phyloP scores from a whole-genome alignment of 163 green algal genomes.

The Scenedesmus sp. region DNA sequence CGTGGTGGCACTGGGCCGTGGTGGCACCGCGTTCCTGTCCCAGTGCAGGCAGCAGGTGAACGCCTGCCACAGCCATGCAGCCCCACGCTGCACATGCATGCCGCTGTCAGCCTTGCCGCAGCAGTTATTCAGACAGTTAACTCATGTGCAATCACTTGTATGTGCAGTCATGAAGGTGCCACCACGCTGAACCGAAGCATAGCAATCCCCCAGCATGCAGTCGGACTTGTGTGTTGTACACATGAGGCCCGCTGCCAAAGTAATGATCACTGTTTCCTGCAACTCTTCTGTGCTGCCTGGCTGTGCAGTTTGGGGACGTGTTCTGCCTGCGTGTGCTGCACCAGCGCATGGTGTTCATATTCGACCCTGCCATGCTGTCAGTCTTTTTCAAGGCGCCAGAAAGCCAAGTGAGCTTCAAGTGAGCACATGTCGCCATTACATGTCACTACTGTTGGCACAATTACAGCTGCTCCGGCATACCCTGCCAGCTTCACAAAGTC shows the following conservation, averaged over 20 bases:
- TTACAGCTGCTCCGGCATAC: too few relatives aligned
- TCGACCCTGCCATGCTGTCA: constrained; percentile 61
- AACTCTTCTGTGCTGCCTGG: not conserved
- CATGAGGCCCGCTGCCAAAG: too few relatives aligned
- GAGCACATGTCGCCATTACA: not conserved
- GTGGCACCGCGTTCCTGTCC: constrained; percentile 69
- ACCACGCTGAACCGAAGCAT: too few relatives aligned
- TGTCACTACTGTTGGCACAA: too few relatives aligned
- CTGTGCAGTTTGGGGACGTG: constrained; percentile 70
- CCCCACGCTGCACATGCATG: not conserved
- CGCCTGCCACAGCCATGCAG: not conserved
- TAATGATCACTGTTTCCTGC: not conserved
- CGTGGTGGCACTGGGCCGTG: constrained; percentile 59
- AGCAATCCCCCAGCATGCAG: too few relatives aligned
- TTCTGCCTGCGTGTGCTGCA: constrained; percentile 70
- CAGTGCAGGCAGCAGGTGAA: constrained; percentile 45
- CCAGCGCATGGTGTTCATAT: constrained; percentile 72
- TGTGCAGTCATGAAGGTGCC: too few relatives aligned
- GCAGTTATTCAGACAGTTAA: too few relatives aligned
- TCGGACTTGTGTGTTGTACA: too few relatives aligned
- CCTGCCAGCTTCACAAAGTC: not conserved
- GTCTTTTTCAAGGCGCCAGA: constrained; percentile 70
- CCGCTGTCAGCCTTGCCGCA: too few relatives aligned
- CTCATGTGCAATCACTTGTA: too few relatives aligned
- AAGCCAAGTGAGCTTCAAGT: constrained; percentile 62